Evolutionary conservation across 2,329 filamentous ascomycete genomes (phyloP), one percentile per base, ranked within the genome.

Genomic region (Epichloe brachyelytri): DNA sequence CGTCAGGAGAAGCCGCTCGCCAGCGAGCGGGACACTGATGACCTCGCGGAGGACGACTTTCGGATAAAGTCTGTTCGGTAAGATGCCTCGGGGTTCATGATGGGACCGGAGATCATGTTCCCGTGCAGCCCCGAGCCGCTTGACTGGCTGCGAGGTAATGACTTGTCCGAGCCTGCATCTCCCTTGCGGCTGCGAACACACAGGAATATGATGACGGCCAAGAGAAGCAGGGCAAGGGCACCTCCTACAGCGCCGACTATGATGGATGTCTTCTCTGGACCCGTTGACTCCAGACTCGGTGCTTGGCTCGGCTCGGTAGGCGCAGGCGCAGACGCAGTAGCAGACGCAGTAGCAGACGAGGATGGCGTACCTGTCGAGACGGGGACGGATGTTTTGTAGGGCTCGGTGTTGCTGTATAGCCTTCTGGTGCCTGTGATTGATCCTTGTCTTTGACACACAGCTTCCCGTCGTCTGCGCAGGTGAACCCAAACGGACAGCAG

Each of bases 401-500:
- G 1, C 60, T 54, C 7, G 57, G 52, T 15, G 4, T 22, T 26
- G 39, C 17, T 19, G 58, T 55, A 30, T 60, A 56, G 20, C 56
- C 62, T 50, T 64, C 68, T 20, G 69, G 70, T 39, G 57, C n/a
- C 34, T 62, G 55, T 8, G 65, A 63, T 59, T 83, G 77, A 59
- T 83, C 73, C 15, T 67, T 55, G 54, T 80, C 64, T 57, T 68
- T 71, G 11, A 71, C 62, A 58, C 85, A 88, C 54, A 68, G 52
- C 47, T 65, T 43, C 12, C 52, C 55, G n/a, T 68, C 68, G 49
- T 62, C 62, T 37, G 74, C 65, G 67, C 86, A 90, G 1, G 70
- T 68, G 66, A 83, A 89, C 3, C 86, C 86, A 64, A 83, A 82
- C 0, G 86, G 85, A 62, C 86, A 90, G 66, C 85, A 90, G n/a